These are phyloP conservation scores for Aureobasidium sp. DNA, from an alignment of 2,329 filamentous ascomycete genomes.

Conservation along the genomic window DNA sequence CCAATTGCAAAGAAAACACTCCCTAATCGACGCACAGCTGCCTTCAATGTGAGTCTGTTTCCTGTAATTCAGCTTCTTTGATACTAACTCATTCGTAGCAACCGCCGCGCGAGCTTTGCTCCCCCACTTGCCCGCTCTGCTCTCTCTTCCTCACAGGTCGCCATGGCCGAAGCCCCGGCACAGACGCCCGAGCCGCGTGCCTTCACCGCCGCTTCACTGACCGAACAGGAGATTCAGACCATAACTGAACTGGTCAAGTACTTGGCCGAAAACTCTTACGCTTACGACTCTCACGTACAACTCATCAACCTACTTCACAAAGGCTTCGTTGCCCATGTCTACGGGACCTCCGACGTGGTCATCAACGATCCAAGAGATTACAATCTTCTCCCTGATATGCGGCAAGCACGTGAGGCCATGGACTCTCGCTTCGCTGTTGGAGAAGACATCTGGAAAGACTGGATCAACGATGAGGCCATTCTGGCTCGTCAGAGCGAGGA, in stretches of 20 bases:
- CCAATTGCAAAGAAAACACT: constrained; percentile 29
- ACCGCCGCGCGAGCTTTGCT: constrained; percentile 22
- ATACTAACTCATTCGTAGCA: neutral
- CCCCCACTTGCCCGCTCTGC: constrained; percentile 34
- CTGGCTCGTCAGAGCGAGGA: constrained; percentile 56
- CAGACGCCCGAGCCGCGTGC: constrained; percentile 36
- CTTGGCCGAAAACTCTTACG: constrained; percentile 42
- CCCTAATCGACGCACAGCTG: constrained; percentile 5
- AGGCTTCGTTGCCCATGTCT: constrained; percentile 38
- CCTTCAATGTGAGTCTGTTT: constrained; percentile 14
- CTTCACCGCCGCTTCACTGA: constrained; percentile 37
- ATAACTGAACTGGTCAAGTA: constrained; percentile 39
- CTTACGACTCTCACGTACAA: constrained; percentile 42
- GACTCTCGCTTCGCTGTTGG: constrained; percentile 61
- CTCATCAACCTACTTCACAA: constrained; percentile 44
- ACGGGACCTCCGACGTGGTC: constrained; percentile 20
- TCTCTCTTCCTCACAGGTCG: constrained; percentile 38
- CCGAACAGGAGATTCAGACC: constrained; percentile 36
- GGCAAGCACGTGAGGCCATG: constrained; percentile 51
- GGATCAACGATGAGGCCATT: constrained; percentile 64
- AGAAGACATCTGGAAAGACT: constrained; percentile 71
- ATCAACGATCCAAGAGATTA: constrained; percentile 33
- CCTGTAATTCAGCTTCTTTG: constrained; percentile 12
- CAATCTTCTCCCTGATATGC: constrained; percentile 39
- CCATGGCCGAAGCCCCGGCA: constrained; percentile 42